Evolutionary conservation across 2,329 filamentous ascomycete species (phyloP).

Genomic region (Ustilaginoidea virens): DNA sequence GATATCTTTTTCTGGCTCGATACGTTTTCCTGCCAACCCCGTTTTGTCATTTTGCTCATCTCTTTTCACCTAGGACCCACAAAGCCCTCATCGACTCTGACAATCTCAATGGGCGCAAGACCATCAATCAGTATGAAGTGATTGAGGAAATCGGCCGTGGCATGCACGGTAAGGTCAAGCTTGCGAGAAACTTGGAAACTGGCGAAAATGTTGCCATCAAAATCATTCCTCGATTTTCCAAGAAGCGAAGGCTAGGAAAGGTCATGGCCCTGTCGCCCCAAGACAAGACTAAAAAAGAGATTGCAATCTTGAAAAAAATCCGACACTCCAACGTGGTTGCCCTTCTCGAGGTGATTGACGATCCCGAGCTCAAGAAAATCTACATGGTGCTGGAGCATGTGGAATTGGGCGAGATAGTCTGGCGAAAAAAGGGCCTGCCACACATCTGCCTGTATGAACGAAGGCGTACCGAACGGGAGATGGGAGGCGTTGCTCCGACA

Average conservation of each 20-base stretch:
- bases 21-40: neutral
- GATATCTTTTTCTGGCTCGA: too few species aligned
- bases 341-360: conserved; percentile 91
- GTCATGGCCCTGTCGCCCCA: conserved; percentile 49
- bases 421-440: conserved; percentile 76
- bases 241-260: conserved; percentile 79
- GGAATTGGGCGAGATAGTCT: conserved; percentile 83
- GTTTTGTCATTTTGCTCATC: neutral
- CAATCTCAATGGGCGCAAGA: conserved; percentile 75
- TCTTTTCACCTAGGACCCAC: conserved; percentile 47
- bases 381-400: conserved; percentile 96
- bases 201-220: conserved; percentile 86
- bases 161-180: conserved; percentile 94
- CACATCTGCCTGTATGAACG: conserved; percentile 76
- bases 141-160: conserved; percentile 92
- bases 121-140: conserved; percentile 96
- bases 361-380: conserved; percentile 90
- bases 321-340: conserved; percentile 95
- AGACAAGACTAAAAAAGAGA: conserved; percentile 85
- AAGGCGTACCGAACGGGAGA: conserved; percentile 60
- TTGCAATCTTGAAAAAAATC: conserved; percentile 96
- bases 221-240: conserved; percentile 92
- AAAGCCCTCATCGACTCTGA: conserved; percentile 86
- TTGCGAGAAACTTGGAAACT: conserved; percentile 66
- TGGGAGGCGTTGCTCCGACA: conserved; percentile 40